Evolutionary conservation across 2,329 filamentous ascomycete genomes (phyloP), one percentile per base, ranked within the genome.

Genomic region (Aureobasidium sp.): DNA sequence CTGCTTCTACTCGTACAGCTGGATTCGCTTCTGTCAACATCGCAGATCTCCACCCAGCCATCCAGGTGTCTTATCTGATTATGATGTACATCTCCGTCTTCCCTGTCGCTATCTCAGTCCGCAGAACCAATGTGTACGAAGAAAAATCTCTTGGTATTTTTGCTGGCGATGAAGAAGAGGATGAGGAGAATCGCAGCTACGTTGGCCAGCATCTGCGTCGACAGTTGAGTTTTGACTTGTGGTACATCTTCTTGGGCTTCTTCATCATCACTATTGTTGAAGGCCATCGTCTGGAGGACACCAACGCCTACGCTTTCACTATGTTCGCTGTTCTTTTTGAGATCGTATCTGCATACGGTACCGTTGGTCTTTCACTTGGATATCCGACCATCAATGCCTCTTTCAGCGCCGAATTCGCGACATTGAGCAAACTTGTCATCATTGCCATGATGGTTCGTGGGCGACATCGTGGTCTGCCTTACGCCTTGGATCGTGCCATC

Each of bases 61-160:
- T 97, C 63, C 92, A 96, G 70, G 91, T 95, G 15, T 90, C 92
- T 27, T 97, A 97, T 77, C 80, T 97, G 75, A 87, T 97, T 74
- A 97, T 97, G 94, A 97, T 97, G 94, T 97, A 97, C 75, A 96
- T 97, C 65, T 96, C 92, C 63, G 90, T 97, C 64, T 96, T 96
- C 69, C 93, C 93, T 5, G 96, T 97, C 68, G 93, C 94, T 71
- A 97, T 97, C 69, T 94, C 90, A 7, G 89, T 97, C 69, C 91
- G 93, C 59, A 83, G 90, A 66, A 97, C 93, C 63, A 97, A 97
- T 72, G 93, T 97, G 2, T 97, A 97, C 77, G 93, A 97, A 75
- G 93, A 97, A 72, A 90, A 87, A 67, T 90, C 87, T 0, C 82
- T 94, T 0, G 90, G 90, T 5, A 85, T 95, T 34, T 92, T 88